Evolutionary conservation across 1,284 basidiomycete species (phyloP), one percentile per base, ranked within the genome.

Genomic region (Ustilago tritici): DNA sequence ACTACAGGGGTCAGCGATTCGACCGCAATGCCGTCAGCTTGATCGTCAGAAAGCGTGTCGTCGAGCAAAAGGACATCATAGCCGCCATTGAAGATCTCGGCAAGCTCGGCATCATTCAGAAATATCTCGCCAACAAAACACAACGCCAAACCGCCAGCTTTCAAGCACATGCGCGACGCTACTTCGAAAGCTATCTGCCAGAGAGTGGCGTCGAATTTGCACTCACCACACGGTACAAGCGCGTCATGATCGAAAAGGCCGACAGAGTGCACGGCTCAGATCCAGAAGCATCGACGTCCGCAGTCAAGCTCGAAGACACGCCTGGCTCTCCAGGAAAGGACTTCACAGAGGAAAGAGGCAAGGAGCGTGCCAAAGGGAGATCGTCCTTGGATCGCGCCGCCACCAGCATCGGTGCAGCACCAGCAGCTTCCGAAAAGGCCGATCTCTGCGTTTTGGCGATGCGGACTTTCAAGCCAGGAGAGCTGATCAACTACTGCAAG

Each of bases 371-470:
- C 36, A 79, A 76, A 43, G 61, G 52, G 5, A 55, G 80, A 47
- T 69, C 64, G 40, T 81, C 79, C 14, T 62, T 78, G 36, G 76
- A 78, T 59, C 71, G 70, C 34, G 74, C 65, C 17, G 70, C 69
- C 50, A 73, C 71, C 56, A 72, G 68, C 68, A 70, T 69, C 62
- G 68, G 65, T n/a, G 64, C 67, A 15, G 64, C 79, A 38, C 70
- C 68, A 4, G 71, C 70, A 41, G 71, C 79, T 2, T 70, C 76
- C n/a, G 92, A 92, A 78, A 94, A 95, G 87, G 92, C 93, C 38
- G 95, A 96, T 84, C 88, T 96, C 8, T 95, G 93, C 82, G 94
- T 96, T 41, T 89, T 95, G 68, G 94, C 94, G 15, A 94, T 93
- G 32, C 91, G 92, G 40, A 87, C 89, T 31, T 90, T 94, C 61